A percentile compares a stretch with the other conserved stretches of the same genome.
Conservation (phyloP, 2,329 filamentous ascomycete genomes). For the Aspergillus pseudonomiae region DNA sequence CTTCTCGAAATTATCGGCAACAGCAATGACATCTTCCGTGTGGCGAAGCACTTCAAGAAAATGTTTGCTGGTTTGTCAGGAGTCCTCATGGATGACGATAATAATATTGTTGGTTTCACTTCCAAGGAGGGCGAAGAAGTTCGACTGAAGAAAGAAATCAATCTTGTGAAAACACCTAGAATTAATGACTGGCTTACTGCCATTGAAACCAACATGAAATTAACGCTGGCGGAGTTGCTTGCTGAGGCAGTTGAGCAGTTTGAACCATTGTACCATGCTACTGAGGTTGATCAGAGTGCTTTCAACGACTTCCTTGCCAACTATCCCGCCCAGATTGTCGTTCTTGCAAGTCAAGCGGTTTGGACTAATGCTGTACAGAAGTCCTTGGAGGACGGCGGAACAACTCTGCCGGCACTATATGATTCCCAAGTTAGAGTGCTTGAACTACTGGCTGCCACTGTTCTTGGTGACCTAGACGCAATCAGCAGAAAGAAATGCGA, state of each 20-base stretch:
- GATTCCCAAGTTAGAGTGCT: conserved; percentile 84
- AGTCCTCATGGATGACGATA: conserved; percentile 86
- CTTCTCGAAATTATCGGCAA: conserved; percentile 99
- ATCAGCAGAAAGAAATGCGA: conserved; percentile 96
- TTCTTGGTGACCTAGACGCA: conserved; percentile 83
- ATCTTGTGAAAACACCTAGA: conserved; percentile 86
- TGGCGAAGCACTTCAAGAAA: conserved; percentile 99
- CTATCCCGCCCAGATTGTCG: conserved; percentile 93
- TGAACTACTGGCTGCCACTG: conserved; percentile 81
- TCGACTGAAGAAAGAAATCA: conserved; percentile 85
- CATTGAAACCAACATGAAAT: conserved; percentile 90
- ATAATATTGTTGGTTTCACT: conserved; percentile 85
- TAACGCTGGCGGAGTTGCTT: conserved; percentile 86
- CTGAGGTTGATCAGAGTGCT: conserved; percentile 68
- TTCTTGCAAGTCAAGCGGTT: conserved; percentile 87
- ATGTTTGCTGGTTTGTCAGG: conserved; percentile 98
- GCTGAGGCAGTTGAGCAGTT: conserved; percentile 85
- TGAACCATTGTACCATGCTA: conserved; percentile 72
- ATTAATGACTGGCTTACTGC: conserved; percentile 99
- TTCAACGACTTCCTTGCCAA: conserved; percentile 79
- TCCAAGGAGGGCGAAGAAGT: conserved; percentile 95
- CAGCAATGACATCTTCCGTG: conserved; percentile 93
- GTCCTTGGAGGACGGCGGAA: conserved; percentile 72
- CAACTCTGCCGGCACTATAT: conserved; percentile 70
- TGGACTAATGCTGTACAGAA: conserved; percentile 89